These are phyloP conservation scores for Prunus yedoensis DNA, from an alignment of 331 rosid species.

Conservation along the genomic window DNA sequence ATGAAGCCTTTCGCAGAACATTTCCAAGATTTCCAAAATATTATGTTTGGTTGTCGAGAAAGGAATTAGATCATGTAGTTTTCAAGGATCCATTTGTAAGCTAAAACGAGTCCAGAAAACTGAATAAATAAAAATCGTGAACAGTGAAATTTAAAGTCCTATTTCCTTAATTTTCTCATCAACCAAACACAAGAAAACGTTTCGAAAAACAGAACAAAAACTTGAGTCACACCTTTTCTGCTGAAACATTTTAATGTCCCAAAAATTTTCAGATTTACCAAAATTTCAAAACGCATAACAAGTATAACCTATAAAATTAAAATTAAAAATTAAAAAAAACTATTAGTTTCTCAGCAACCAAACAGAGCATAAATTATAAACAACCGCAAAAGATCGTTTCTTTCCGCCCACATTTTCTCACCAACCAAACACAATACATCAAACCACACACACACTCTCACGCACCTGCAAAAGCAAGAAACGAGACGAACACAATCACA, in stretches of 20 bases:
- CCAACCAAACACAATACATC: constrained; percentile 13
- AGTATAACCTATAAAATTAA: neutral
- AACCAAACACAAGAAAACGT: constrained; percentile 1
- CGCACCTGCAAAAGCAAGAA: constrained; percentile 70
- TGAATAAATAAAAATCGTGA: neutral
- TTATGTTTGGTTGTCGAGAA: neutral
- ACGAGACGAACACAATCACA: constrained; percentile 53
- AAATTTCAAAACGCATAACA: neutral
- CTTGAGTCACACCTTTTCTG: neutral
- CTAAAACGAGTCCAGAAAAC: neutral
- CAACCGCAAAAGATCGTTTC: neutral
- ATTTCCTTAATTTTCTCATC: neutral
- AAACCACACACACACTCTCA: neutral
- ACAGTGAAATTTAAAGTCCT: neutral
- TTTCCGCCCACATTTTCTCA: constrained; percentile 2
- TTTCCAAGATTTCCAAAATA: neutral
- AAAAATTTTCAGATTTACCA: neutral
- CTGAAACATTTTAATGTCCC: neutral
- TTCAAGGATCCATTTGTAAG: neutral
- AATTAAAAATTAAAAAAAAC: too few relatives aligned
- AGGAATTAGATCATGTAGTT: neutral
- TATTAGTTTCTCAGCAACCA: constrained; percentile 6
- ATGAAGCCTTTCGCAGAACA: neutral
- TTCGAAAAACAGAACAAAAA: neutral
- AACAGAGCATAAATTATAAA: neutral